Evolutionary conservation across 306 rosid genomes (phyloP).

Genomic region (Medicago truncatula): MtrunA17r5.0-ANR NC_053049.1:16489501-16490000

Average conservation of each 20-base stretch:
- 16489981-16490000: slow-evolving; percentile 23
- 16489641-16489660: too few species aligned
- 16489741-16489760: background rate
- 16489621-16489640: too few species aligned
- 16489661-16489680: background rate
- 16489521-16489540: too few species aligned
- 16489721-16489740: too few species aligned
- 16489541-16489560: too few species aligned
- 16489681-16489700: background rate
- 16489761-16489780: background rate
- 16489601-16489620: too few species aligned
- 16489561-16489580: too few species aligned
- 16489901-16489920: slow-evolving; percentile 56
- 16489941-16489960: background rate
- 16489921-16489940: slow-evolving; percentile 49
- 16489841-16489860: slow-evolving; percentile 66
- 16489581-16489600: too few species aligned
- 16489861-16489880: slow-evolving; percentile 47
- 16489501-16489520: too few species aligned
- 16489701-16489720: too few species aligned
- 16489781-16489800: background rate
- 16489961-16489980: slow-evolving; percentile 42
- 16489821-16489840: slow-evolving; percentile 56
- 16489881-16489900: slow-evolving; percentile 49
- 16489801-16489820: background rate